phyloP scores from a whole-genome alignment of 768 basidiomycete genomes.

The Pleurotus tuoliensis region DNA sequence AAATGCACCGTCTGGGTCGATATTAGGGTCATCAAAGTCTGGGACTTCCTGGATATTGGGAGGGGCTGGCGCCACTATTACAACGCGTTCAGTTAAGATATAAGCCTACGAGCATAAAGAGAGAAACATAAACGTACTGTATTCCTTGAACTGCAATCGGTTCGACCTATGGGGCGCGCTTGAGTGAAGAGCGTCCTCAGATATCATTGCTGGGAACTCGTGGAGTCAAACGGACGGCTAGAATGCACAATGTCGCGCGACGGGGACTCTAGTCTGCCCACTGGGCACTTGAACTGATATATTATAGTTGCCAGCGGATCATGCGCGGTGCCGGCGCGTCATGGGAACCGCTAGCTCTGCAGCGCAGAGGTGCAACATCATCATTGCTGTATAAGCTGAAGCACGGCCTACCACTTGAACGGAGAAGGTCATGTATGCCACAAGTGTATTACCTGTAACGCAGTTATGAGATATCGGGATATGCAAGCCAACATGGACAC shows the following conservation, averaged over 20 bases:
- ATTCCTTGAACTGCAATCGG: constrained; percentile 6
- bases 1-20: constrained; percentile 42
- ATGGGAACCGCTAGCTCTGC: no score
- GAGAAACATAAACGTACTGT: not conserved
- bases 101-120: not conserved
- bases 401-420: no score
- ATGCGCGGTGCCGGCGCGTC: not conserved
- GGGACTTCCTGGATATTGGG: constrained; percentile 13
- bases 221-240: not conserved
- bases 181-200: not conserved
- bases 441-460: no score
- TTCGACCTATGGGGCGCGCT: not conserved
- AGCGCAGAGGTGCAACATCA: no score
- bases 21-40: constrained; percentile 53
- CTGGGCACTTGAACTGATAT: not conserved
- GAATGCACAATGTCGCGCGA: not conserved
- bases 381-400: no score
- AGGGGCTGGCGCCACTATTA: constrained; percentile 17
- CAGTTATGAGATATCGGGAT: no score
- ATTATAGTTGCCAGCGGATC: constrained; percentile 3
- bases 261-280: not conserved
- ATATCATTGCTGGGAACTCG: constrained; percentile 1
- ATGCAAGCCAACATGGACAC: no score
- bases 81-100: not conserved
- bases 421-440: no score